Conservation (phyloP, 345 rosid genomes). For the Citrus hindsii region DNA sequence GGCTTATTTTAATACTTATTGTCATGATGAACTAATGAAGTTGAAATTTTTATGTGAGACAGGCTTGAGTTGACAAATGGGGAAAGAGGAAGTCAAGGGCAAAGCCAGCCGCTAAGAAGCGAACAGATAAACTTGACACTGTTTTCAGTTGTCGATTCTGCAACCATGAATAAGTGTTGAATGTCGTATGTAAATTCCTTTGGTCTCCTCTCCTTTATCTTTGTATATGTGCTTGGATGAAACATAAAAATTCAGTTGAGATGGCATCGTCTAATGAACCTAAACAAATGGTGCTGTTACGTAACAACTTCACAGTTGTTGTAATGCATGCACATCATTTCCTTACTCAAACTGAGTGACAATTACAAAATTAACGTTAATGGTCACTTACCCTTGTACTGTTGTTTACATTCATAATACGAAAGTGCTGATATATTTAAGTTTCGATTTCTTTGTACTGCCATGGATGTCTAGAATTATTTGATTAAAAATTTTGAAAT, state of each 20-base stretch:
- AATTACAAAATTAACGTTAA: too few relatives aligned
- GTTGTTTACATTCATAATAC: neutral
- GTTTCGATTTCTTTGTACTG: neutral
- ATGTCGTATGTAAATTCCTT: constrained; percentile 55
- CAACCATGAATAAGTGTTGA: constrained; percentile 88
- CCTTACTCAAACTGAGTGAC: neutral
- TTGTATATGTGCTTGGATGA: neutral
- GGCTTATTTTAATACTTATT: neutral
- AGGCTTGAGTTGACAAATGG: constrained; percentile 45
- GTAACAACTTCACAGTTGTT: neutral
- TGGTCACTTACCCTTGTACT: neutral
- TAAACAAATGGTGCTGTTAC: neutral
- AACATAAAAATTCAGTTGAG: neutral
- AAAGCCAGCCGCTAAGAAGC: constrained; percentile 84
- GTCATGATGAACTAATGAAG: neutral
- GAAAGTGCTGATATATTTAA: neutral
- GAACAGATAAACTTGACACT: constrained; percentile 93
- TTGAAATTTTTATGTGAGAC: neutral
- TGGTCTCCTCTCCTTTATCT: neutral
- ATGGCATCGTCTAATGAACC: neutral
- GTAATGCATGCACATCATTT: neutral
- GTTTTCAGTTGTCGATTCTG: constrained; percentile 95
- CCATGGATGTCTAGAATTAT: too few relatives aligned
- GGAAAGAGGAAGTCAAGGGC: constrained; percentile 96
- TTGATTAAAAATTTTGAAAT: too few relatives aligned